These are phyloP conservation scores for Naganishia antarctica DNA, from an alignment of 768 basidiomycete genomes.

Conservation along the genomic window DNA sequence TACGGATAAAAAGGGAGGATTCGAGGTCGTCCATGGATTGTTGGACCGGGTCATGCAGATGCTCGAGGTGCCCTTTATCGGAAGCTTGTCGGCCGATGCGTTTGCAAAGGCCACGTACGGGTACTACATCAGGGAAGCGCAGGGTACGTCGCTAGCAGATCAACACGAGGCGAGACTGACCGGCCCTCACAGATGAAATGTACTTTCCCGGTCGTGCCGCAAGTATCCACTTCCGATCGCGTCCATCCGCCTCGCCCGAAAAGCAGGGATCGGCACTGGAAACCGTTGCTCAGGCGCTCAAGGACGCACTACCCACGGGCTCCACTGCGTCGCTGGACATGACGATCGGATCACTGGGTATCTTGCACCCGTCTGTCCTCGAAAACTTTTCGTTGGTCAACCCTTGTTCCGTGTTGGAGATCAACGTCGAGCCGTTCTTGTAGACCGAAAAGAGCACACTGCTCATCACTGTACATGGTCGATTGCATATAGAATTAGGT, in stretches of 20 bases:
- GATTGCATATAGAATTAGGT: not conserved
- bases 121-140: constrained; percentile 84
- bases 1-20: constrained; percentile 95
- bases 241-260: constrained; percentile 30
- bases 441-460: constrained; percentile 48
- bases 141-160: constrained; percentile 58
- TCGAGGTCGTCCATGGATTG: constrained; percentile 92
- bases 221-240: constrained; percentile 74
- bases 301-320: constrained; percentile 28
- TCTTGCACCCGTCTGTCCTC: constrained; percentile 85
- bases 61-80: constrained; percentile 80
- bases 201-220: constrained; percentile 96
- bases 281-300: constrained; percentile 26
- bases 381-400: constrained; percentile 89
- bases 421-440: constrained; percentile 90
- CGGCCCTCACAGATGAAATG: constrained; percentile 63
- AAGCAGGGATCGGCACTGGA: constrained; percentile 21
- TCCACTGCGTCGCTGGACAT: constrained; percentile 56
- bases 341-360: constrained; percentile 81
- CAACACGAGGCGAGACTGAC: not conserved
- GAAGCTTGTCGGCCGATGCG: constrained; percentile 44
- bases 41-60: constrained; percentile 93
- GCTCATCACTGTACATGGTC: too few relatives aligned
- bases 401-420: constrained; percentile 92
- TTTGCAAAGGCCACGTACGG: constrained; percentile 62